Conservation (phyloP, 768 basidiomycete species). For the Boletus edulis region DNA sequence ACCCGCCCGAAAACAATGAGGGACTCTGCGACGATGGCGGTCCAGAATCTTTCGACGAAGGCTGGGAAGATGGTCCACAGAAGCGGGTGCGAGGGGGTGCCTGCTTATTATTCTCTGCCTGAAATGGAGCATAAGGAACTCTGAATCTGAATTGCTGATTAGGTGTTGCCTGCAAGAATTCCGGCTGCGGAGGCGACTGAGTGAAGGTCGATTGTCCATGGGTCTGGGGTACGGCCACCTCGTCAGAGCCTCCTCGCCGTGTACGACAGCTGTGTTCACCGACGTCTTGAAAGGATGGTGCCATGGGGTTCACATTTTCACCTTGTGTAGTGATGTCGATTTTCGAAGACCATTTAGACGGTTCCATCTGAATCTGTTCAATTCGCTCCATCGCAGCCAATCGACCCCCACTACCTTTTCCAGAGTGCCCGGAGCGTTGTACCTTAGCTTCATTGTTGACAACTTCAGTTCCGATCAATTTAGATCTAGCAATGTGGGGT, state of each 20-base stretch:
- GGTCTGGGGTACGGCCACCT: neutral
- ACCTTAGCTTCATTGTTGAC: too few relatives aligned
- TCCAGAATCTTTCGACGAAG: neutral
- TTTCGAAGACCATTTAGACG: neutral
- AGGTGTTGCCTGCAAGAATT: neutral
- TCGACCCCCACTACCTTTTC: conserved; percentile 1
- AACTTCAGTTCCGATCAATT: too few relatives aligned
- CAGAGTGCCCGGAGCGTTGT: neutral
- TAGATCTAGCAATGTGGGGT: too few relatives aligned
- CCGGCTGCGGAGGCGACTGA: neutral
- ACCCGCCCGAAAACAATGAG: neutral
- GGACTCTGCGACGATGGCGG: neutral
- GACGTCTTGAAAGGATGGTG: neutral
- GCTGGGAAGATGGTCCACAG: neutral
- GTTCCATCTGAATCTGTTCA: neutral
- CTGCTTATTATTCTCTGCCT: neutral
- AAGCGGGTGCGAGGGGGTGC: neutral
- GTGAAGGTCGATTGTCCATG: neutral
- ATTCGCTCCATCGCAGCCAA: neutral
- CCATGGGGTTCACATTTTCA: conserved; percentile 6
- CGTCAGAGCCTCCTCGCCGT: neutral
- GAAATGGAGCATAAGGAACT: neutral
- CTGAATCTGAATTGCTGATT: neutral
- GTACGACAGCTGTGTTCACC: neutral
- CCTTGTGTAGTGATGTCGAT: neutral